Evolutionary conservation across 2,329 filamentous ascomycete genomes (phyloP).

Genomic region (Ascochyta pisi): DNA sequence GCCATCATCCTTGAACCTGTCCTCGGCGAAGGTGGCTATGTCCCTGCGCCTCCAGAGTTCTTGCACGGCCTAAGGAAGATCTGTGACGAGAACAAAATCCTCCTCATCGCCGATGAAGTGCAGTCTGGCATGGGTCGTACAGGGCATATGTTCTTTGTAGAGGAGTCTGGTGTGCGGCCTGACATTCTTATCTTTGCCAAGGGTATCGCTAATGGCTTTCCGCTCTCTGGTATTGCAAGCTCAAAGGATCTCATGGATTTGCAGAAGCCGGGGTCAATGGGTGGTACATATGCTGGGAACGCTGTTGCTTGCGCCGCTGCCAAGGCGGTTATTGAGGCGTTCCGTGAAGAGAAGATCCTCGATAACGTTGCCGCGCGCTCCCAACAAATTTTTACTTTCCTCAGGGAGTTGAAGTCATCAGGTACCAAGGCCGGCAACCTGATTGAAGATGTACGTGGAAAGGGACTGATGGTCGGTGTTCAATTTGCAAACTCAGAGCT

Average conservation of each 20-base stretch:
- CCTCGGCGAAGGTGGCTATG: constrained; percentile 40
- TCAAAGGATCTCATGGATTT: constrained; percentile 35
- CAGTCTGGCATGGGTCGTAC: constrained; percentile 55
- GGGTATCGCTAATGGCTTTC: constrained; percentile 41
- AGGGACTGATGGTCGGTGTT: constrained; percentile 38
- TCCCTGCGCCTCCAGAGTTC: constrained; percentile 36
- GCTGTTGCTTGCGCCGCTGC: constrained; percentile 40
- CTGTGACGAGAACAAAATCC: constrained; percentile 54
- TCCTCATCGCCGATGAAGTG: constrained; percentile 54
- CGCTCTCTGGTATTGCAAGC: constrained; percentile 38
- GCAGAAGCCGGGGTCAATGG: constrained; percentile 41
- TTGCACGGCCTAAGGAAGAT: constrained; percentile 50
- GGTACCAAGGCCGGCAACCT: constrained; percentile 35
- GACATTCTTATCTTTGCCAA: constrained; percentile 54
- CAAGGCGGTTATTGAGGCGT: constrained; percentile 33
- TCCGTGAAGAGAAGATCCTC: constrained; percentile 37
- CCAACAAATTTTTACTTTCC: constrained; percentile 36
- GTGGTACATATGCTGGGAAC: constrained; percentile 41
- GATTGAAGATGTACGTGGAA: constrained; percentile 39
- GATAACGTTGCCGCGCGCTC: constrained; percentile 38
- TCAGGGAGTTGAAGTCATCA: constrained; percentile 30
- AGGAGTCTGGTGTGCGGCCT: constrained; percentile 53
- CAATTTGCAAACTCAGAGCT: constrained; percentile 32
- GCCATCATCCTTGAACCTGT: constrained; percentile 41
- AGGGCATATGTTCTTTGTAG: constrained; percentile 54